These are phyloP conservation scores for Hymenoscyphus linearis DNA, from an alignment of 2,329 filamentous ascomycete species.

Conservation along the genomic window DNA sequence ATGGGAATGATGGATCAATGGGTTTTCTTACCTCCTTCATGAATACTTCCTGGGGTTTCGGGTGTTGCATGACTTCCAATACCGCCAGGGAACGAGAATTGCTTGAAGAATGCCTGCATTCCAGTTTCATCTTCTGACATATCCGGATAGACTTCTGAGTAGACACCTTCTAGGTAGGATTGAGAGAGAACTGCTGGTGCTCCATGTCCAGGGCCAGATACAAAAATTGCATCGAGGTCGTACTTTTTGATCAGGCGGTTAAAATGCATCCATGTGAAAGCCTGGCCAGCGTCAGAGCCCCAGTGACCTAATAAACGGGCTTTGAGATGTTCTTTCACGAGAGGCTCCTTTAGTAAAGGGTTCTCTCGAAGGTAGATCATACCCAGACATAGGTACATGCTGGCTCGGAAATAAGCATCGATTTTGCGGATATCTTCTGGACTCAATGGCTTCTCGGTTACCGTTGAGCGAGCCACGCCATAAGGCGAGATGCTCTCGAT, in stretches of 20 bases:
- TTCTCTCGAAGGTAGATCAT: constrained; percentile 78
- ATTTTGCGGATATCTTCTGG: constrained; percentile 62
- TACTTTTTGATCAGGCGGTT: constrained; percentile 80
- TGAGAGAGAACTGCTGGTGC: constrained; percentile 72
- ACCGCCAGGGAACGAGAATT: constrained; percentile 76
- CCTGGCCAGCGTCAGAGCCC: constrained; percentile 74
- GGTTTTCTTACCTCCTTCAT: constrained; percentile 57
- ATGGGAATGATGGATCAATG: too few relatives aligned
- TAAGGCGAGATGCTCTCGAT: constrained; percentile 57
- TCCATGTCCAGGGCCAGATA: constrained; percentile 73
- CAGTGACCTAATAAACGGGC: constrained; percentile 70
- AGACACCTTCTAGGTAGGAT: constrained; percentile 71
- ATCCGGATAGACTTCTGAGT: constrained; percentile 71
- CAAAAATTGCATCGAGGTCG: constrained; percentile 64
- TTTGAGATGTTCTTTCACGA: constrained; percentile 66
- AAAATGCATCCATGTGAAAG: constrained; percentile 78
- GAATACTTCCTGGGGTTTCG: constrained; percentile 70
- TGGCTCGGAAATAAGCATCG: constrained; percentile 69
- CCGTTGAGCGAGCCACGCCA: constrained; percentile 59
- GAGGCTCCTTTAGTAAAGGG: constrained; percentile 63
- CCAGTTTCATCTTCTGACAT: constrained; percentile 65
- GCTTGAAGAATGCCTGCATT: constrained; percentile 72
- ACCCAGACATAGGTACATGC: constrained; percentile 68
- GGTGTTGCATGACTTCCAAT: constrained; percentile 74
- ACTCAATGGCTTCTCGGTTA: constrained; percentile 56